Conservation (phyloP, 23 red algal genomes). For the Agarophyton chilense region DNA sequence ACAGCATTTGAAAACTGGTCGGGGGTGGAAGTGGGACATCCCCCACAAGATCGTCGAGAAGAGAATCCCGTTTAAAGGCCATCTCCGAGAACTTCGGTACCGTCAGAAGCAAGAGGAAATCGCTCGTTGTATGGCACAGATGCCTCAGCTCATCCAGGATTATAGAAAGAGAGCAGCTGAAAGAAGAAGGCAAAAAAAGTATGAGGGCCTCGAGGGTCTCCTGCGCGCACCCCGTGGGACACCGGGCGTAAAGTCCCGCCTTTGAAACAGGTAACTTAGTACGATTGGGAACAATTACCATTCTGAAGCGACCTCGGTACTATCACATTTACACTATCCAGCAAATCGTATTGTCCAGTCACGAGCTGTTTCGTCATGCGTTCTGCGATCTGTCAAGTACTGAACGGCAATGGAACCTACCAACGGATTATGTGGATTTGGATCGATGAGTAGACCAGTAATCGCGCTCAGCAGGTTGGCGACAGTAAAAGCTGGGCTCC, state of each 20-base stretch:
- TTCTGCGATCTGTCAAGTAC: constrained; percentile 80
- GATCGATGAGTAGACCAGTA: constrained; percentile 77
- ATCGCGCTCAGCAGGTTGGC: constrained; percentile 80
- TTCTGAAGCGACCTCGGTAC: too few relatives aligned
- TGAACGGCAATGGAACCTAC: constrained; percentile 84
- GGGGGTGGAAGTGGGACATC: constrained; percentile 73
- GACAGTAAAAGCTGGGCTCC: constrained; percentile 85
- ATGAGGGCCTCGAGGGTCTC: not conserved
- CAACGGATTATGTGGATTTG: constrained; percentile 84
- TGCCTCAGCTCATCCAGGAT: constrained; percentile 74
- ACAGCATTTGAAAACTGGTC: constrained; percentile 25
- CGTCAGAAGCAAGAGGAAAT: constrained; percentile 63
- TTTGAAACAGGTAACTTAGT: too few relatives aligned
- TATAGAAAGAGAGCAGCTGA: constrained; percentile 42
- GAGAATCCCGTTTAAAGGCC: constrained; percentile 76
- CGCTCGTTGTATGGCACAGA: constrained; percentile 66
- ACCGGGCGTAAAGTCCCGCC: not conserved
- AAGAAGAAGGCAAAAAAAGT: constrained; percentile 5
- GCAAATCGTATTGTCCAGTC: constrained; percentile 98
- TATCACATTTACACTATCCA: not conserved
- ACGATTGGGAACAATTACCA: too few relatives aligned
- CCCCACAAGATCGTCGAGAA: constrained; percentile 79
- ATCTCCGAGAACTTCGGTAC: constrained; percentile 57
- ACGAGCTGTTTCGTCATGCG: constrained; percentile 84
- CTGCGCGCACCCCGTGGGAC: not conserved